phyloP scores from a whole-genome alignment of 1,284 basidiomycete species.

The Stygiomarasmius scandens region DNA sequence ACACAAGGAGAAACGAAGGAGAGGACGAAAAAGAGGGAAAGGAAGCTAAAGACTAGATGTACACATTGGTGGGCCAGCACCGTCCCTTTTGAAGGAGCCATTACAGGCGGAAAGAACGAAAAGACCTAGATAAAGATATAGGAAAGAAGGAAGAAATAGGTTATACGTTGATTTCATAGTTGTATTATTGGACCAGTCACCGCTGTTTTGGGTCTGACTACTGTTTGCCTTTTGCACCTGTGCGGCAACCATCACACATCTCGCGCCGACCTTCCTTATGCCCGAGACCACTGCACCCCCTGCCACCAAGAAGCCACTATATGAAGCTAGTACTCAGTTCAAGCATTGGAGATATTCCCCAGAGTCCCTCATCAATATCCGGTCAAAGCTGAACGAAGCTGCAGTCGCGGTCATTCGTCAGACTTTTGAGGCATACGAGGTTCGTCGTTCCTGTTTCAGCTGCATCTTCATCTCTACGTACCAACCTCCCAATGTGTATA shows the following conservation, averaged over 20 bases:
- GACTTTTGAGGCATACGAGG: slow-evolving; percentile 82
- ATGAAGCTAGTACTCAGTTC: slow-evolving; percentile 86
- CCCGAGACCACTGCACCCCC: slow-evolving; percentile 11
- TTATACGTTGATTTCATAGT: no score
- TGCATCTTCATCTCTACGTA: slow-evolving; percentile 5
- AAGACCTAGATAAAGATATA: neutral
- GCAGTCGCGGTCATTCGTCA: slow-evolving; percentile 76
- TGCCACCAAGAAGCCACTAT: slow-evolving; percentile 48
- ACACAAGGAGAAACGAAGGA: neutral
- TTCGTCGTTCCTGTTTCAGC: slow-evolving; percentile 32
- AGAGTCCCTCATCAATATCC: slow-evolving; percentile 59
- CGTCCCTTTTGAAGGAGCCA: neutral
- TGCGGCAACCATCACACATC: neutral
- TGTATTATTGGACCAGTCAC: no score
- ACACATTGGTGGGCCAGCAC: neutral
- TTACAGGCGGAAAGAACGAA: neutral
- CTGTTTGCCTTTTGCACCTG: no score
- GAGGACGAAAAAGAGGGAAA: neutral
- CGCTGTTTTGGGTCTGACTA: no score
- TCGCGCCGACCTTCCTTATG: neutral
- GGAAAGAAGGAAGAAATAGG: neutral
- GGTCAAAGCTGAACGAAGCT: slow-evolving; percentile 69
- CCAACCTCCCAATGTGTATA: slow-evolving; percentile 5
- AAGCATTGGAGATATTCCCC: slow-evolving; percentile 86
- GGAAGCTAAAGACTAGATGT: neutral